These are phyloP conservation scores for Starmera dryadoides DNA, from an alignment of 805 yeast genomes.

Conservation along the genomic window DNA sequence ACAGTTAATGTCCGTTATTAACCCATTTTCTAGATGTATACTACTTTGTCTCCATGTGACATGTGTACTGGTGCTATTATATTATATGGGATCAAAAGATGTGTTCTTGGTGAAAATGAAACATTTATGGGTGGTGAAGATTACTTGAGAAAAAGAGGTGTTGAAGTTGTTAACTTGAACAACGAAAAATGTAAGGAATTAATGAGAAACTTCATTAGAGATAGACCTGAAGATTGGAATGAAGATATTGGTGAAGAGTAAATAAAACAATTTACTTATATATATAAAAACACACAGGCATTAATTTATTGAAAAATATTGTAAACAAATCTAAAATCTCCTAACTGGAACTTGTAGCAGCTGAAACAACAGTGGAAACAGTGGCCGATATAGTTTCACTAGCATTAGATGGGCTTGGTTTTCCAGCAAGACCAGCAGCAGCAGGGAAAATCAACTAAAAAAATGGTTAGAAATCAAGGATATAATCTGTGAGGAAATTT, in stretches of 20 bases:
- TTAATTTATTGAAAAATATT: neutral
- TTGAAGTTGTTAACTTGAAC: constrained; percentile 59
- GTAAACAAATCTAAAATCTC: neutral
- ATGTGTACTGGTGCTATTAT: constrained; percentile 95
- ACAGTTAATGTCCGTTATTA: too few relatives aligned
- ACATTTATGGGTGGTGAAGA: constrained; percentile 84
- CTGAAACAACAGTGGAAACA: constrained; percentile 8
- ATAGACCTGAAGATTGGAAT: constrained; percentile 72
- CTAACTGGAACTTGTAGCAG: constrained; percentile 7
- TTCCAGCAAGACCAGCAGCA: constrained; percentile 21
- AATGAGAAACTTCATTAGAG: constrained; percentile 73
- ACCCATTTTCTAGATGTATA: constrained; percentile 44
- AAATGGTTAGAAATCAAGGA: neutral
- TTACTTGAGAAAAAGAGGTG: constrained; percentile 57
- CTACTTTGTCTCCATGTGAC: constrained; percentile 87
- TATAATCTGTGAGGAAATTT: constrained; percentile 24
- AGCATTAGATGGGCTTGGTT: constrained; percentile 14
- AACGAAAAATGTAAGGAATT: constrained; percentile 57
- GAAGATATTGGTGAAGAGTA: constrained; percentile 63
- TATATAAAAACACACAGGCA: neutral
- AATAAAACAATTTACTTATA: constrained; percentile 7
- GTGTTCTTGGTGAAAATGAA: constrained; percentile 83
- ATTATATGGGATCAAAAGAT: constrained; percentile 80
- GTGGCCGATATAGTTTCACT: constrained; percentile 17
- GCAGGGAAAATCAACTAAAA: constrained; percentile 10